Evolutionary conservation across 768 basidiomycete species (phyloP).

Genomic region (Mrakia frigida): DNA sequence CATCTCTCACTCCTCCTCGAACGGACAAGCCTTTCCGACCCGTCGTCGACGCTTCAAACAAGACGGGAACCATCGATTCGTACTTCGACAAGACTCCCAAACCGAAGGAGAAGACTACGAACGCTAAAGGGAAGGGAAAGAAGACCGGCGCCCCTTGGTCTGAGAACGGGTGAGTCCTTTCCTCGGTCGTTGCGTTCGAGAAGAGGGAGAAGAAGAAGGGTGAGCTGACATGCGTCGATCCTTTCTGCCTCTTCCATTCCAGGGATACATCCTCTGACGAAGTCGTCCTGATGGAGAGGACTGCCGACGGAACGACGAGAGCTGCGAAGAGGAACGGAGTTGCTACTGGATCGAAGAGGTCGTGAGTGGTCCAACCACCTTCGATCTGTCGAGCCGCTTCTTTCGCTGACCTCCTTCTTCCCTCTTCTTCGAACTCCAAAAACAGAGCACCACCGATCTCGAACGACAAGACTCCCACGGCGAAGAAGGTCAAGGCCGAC

Average conservation of each 20-base stretch:
- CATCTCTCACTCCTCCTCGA: slow-evolving; percentile 35
- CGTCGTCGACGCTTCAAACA: slow-evolving; percentile 26
- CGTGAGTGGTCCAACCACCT: not conserved
- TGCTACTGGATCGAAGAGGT: not conserved
- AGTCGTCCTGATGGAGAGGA: not conserved
- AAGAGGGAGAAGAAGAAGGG: too few species aligned
- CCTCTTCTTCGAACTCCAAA: not conserved
- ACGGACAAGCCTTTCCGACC: slow-evolving; percentile 37
- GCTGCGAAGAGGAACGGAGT: too few species aligned
- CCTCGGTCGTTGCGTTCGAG: not conserved
- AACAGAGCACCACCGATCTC: not conserved
- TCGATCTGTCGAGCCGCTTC: not conserved
- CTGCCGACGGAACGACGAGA: not conserved
- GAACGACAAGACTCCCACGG: not conserved
- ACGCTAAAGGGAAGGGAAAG: not conserved
- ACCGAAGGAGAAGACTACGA: slow-evolving; percentile 36
- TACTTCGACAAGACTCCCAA: slow-evolving; percentile 46
- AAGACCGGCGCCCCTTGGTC: not conserved
- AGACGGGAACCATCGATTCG: slow-evolving; percentile 41
- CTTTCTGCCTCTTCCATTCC: not conserved
- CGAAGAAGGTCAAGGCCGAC: not conserved
- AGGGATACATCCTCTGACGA: not conserved
- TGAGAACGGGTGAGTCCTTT: not conserved
- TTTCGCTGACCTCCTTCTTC: not conserved
- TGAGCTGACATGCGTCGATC: not conserved